These are phyloP conservation scores for Colletotrichum noveboracense DNA, from an alignment of 2,329 filamentous ascomycete species.

Conservation along the genomic window DNA sequence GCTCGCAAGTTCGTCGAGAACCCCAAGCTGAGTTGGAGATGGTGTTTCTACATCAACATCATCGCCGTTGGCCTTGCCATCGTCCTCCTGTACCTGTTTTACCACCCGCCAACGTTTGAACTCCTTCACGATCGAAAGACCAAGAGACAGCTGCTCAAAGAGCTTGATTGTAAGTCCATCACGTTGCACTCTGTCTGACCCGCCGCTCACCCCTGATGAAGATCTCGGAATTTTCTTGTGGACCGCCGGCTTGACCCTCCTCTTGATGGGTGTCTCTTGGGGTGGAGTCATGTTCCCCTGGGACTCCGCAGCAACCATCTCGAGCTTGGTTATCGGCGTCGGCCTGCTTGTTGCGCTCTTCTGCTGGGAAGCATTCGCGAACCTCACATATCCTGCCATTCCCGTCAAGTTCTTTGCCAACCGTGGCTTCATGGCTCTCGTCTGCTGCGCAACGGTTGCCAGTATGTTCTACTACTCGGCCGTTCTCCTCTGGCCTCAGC, in stretches of 20 bases:
- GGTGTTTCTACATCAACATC: constrained; percentile 47
- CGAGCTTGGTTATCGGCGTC: constrained; percentile 39
- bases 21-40: constrained; percentile 41
- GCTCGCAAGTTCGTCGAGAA: constrained; percentile 39
- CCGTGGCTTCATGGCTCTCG: constrained; percentile 39
- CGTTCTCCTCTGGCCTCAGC: constrained; percentile 40
- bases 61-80: constrained; percentile 38
- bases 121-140: constrained; percentile 43
- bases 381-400: constrained; percentile 40
- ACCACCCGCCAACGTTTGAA: constrained; percentile 44
- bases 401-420: constrained; percentile 42
- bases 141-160: constrained; percentile 35
- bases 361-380: constrained; percentile 37
- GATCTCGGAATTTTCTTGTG: constrained; percentile 49
- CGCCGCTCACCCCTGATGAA: neutral
- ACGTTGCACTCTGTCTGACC: neutral
- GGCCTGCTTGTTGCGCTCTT: constrained; percentile 38
- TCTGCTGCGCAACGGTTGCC: constrained; percentile 38
- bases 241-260: constrained; percentile 47
- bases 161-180: constrained; percentile 36
- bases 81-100: constrained; percentile 40
- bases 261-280: constrained; percentile 52
- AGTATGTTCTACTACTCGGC: constrained; percentile 38
- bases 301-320: constrained; percentile 44
- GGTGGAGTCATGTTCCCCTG: constrained; percentile 47